Percentiles rank a stretch among this genome's conserved stretches.
Conservation (phyloP, 371 early-diverging fungal genomes). For the Nematocida parisii region DNA sequence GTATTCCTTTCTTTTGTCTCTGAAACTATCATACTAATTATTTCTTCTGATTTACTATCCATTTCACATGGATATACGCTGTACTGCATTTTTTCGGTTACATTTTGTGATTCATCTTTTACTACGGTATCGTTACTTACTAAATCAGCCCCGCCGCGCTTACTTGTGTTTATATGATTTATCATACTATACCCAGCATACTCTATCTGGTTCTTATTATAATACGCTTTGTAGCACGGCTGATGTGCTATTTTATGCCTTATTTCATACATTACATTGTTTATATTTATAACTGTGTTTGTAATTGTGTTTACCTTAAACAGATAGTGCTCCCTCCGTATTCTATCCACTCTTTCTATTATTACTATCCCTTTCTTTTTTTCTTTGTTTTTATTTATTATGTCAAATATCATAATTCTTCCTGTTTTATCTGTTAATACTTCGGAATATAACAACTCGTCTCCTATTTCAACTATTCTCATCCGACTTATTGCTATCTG, state of each 20-base stretch:
- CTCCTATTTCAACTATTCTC: slow-evolving; percentile 42
- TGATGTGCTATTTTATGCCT: not conserved
- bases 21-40: slow-evolving; percentile 2
- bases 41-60: not conserved
- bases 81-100: too few relatives aligned
- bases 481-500: slow-evolving; percentile 23
- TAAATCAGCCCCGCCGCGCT: too few relatives aligned
- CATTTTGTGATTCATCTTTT: too few relatives aligned
- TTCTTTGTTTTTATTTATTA: slow-evolving; percentile 25
- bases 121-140: too few relatives aligned
- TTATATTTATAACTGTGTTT: slow-evolving; percentile 33
- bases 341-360: not conserved
- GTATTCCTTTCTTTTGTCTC: slow-evolving; percentile 11
- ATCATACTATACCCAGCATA: too few relatives aligned
- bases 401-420: slow-evolving; percentile 39
- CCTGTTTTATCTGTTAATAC: slow-evolving; percentile 33
- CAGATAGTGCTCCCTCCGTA: slow-evolving; percentile 33
- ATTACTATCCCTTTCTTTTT: not conserved
- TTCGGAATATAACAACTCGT: slow-evolving; percentile 37
- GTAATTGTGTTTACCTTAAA: slow-evolving; percentile 18
- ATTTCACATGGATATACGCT: not conserved
- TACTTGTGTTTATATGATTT: too few relatives aligned
- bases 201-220: not conserved
- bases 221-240: not conserved
- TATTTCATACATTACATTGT: slow-evolving; percentile 19